phyloP scores from a whole-genome alignment of 169 alveolate genomes.

The Cryptosporidium tyzzeri region DNA sequence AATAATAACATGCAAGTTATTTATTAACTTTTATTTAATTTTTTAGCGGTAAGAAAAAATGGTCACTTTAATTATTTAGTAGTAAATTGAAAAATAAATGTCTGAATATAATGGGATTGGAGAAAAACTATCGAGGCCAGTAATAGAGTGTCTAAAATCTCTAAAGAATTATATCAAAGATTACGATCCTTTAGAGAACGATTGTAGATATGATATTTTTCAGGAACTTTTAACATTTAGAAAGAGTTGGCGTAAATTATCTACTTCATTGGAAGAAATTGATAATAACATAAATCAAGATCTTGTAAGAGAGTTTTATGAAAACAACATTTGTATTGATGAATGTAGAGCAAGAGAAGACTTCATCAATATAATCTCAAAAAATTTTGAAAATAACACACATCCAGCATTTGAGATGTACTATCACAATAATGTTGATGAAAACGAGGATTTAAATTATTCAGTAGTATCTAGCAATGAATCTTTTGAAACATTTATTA shows the following conservation, averaged over 20 bases:
- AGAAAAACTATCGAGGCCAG: constrained; percentile 10
- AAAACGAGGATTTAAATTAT: background rate
- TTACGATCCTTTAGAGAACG: background rate
- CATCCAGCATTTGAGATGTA: constrained; percentile 52
- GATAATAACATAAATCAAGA: constrained; percentile 6
- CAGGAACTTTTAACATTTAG: constrained; percentile 33
- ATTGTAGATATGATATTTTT: constrained; percentile 8
- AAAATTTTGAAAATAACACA: background rate
- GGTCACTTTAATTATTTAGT: background rate
- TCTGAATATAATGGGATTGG: constrained; percentile 2
- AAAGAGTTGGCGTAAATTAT: constrained; percentile 53
- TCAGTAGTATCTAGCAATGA: background rate
- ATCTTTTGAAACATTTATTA: background rate
- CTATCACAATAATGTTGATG: constrained; percentile 2
- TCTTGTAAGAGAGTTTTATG: background rate
- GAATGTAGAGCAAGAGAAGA: constrained; percentile 16
- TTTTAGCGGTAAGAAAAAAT: background rate
- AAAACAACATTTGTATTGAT: background rate
- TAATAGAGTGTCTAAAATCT: background rate
- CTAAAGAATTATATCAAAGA: background rate
- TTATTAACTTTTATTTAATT: too few relatives aligned
- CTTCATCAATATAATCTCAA: background rate
- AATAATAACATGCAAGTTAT: background rate
- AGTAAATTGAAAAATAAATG: background rate
- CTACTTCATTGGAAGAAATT: constrained; percentile 6